phyloP scores from a whole-genome alignment of 192 early-diverging fungal species.

The Coemansia sp. region DNA sequence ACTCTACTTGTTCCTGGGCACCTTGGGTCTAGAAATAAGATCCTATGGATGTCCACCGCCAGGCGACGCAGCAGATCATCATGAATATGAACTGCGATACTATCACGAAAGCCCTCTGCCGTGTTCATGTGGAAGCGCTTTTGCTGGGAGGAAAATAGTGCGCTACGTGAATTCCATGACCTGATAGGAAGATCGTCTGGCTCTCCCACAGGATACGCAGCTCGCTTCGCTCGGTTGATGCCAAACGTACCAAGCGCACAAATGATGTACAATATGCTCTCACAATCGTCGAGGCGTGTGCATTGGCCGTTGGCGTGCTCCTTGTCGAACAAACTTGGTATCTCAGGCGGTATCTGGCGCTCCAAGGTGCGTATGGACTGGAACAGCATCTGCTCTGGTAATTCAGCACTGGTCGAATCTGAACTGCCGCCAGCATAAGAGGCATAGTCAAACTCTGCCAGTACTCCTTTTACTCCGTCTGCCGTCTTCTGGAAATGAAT shows the following conservation, averaged over 20 bases:
- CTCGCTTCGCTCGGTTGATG: neutral
- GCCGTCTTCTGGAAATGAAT: no score
- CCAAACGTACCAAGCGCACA: neutral
- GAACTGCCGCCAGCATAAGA: no score
- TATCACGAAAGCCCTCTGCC: neutral
- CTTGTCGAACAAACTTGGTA: no score
- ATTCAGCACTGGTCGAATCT: neutral
- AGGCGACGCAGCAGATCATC: neutral
- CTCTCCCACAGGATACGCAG: accelerated
- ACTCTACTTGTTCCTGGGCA: no score
- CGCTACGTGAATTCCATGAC: neutral
- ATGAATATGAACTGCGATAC: neutral
- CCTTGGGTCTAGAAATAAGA: neutral
- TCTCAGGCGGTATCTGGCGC: neutral
- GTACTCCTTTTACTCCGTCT: no score
- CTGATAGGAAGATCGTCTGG: neutral
- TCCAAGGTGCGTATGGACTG: conserved; percentile 26
- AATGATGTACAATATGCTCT: neutral
- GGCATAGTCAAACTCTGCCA: no score
- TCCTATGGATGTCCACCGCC: neutral
- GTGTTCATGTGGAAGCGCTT: neutral
- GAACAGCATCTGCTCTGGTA: conserved; percentile 8
- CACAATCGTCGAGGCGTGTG: neutral
- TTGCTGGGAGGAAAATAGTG: no score
- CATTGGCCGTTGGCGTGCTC: no score